Evolutionary conservation across 495 filamentous ascomycete genomes (phyloP).

Genomic region (Pyronema omphalodes): DNA sequence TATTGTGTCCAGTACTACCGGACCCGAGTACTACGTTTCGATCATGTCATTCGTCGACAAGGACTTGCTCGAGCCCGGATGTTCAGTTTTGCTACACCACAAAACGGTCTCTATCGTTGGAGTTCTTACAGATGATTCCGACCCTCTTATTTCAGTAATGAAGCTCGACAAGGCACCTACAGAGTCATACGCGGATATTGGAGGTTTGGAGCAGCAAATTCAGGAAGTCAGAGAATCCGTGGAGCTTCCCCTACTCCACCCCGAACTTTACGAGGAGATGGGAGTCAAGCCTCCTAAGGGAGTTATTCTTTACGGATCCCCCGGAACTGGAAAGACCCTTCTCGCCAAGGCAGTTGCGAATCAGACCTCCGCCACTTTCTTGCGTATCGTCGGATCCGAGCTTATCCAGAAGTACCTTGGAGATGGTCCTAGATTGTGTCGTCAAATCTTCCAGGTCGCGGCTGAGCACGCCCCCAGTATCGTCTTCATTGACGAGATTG

Average conservation of each 20-base stretch:
- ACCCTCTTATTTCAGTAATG: constrained; percentile 95
- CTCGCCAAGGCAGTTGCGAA: constrained; percentile 97
- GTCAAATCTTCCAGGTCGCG: constrained; percentile 94
- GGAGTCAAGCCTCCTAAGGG: constrained; percentile 99
- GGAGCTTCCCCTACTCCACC: constrained; percentile 86
- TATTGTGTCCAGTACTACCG: constrained; percentile 92
- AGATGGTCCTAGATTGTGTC: constrained; percentile 82
- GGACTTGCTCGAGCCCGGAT: constrained; percentile 89
- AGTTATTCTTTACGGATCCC: constrained; percentile 96
- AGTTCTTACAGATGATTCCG: constrained; percentile 89
- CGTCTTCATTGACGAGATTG: constrained; percentile 98
- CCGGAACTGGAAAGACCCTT: constrained; percentile 92
- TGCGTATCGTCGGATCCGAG: constrained; percentile 94
- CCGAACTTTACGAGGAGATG: constrained; percentile 99
- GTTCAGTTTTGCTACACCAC: constrained; percentile 88
- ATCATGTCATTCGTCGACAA: constrained; percentile 99
- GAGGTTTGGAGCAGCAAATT: constrained; percentile 84
- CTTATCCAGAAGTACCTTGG: constrained; percentile 98
- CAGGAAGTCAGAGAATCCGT: constrained; percentile 96
- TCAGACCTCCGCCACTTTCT: constrained; percentile 93
- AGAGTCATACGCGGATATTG: constrained; percentile 97
- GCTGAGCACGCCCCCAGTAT: constrained; percentile 94
- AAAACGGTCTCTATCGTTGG: constrained; percentile 97
- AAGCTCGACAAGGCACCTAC: constrained; percentile 98
- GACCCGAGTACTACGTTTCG: constrained; percentile 96